Conservation (phyloP, 176 grass and related monocot species). For the Paspalum vaginatum region DNA sequence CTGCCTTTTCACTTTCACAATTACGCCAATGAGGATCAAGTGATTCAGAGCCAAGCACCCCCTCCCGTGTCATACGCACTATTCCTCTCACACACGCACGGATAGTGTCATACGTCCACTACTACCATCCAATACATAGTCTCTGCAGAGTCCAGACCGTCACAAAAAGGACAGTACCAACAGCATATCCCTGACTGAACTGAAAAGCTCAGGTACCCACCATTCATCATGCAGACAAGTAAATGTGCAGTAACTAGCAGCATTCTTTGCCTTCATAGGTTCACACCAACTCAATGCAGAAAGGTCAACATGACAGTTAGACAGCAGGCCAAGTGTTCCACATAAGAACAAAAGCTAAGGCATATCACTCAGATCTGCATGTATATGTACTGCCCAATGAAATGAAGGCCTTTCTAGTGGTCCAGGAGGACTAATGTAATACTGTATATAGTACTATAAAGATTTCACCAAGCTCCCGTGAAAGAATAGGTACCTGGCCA, state of each 20-base stretch:
- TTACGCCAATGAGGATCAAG: not conserved
- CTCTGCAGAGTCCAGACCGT: not conserved
- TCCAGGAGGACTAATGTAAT: not conserved
- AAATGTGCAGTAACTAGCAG: not conserved
- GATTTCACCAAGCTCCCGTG: constrained; percentile 24
- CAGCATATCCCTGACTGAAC: not conserved
- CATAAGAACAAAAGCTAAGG: constrained; percentile 32
- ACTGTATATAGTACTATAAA: not conserved
- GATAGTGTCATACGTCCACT: not conserved
- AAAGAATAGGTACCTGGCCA: not conserved
- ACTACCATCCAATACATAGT: not conserved
- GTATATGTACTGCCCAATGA: not conserved
- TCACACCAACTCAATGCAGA: constrained; percentile 1
- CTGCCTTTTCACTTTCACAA: not conserved
- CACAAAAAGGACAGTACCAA: not conserved
- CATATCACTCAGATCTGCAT: constrained; percentile 16
- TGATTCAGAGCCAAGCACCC: not conserved
- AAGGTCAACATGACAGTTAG: not conserved
- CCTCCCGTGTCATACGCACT: not conserved
- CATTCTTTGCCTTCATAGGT: not conserved
- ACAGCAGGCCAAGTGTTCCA: constrained; percentile 24
- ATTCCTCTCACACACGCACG: too few relatives aligned
- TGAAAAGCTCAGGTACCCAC: not conserved
- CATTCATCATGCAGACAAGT: not conserved
- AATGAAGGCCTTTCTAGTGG: not conserved